Conservation (phyloP, 768 basidiomycete species). For the Guyanaporus albipodus region DNA sequence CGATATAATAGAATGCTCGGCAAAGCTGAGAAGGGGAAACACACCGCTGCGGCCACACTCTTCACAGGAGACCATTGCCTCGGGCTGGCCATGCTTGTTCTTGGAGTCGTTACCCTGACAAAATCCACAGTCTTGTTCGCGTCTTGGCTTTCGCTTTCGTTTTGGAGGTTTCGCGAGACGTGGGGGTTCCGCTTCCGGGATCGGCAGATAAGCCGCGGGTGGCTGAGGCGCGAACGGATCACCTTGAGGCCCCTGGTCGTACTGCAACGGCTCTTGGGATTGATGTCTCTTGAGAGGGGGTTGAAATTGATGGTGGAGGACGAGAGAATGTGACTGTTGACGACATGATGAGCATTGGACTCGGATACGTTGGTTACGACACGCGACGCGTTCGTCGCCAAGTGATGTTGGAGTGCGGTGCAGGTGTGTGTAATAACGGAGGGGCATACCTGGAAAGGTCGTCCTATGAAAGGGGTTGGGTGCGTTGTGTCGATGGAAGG, state of each 20-base stretch:
- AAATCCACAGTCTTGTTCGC: constrained; percentile 72
- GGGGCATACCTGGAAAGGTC: constrained; percentile 39
- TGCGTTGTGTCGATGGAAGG: no score
- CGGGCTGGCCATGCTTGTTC: constrained; percentile 56
- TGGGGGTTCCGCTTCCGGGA: constrained; percentile 41
- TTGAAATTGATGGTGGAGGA: constrained; percentile 30
- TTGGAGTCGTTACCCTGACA: constrained; percentile 63
- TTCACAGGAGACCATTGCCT: constrained; percentile 72
- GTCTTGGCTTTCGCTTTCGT: constrained; percentile 41
- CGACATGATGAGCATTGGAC: constrained; percentile 18
- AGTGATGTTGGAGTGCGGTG: no score
- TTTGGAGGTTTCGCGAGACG: constrained; percentile 43
- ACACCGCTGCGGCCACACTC: constrained; percentile 82
- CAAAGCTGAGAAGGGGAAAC: constrained; percentile 19
- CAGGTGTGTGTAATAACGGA: no score
- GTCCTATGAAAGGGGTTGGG: no score
- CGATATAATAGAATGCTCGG: constrained; percentile 1
- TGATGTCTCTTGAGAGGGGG: constrained; percentile 16
- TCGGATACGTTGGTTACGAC: constrained; percentile 37
- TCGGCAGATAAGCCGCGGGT: constrained; percentile 47
- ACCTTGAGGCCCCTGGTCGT: constrained; percentile 73
- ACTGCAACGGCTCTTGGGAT: constrained; percentile 43
- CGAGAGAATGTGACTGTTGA: constrained; percentile 24
- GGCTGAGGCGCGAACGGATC: constrained; percentile 77
- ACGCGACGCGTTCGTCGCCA: constrained; percentile 66